Percentiles rank a stretch among this genome's conserved stretches.
Evolutionary conservation across 2,329 filamentous ascomycete species (phyloP).

Genomic region (Calcarisporium arbuscula): DNA sequence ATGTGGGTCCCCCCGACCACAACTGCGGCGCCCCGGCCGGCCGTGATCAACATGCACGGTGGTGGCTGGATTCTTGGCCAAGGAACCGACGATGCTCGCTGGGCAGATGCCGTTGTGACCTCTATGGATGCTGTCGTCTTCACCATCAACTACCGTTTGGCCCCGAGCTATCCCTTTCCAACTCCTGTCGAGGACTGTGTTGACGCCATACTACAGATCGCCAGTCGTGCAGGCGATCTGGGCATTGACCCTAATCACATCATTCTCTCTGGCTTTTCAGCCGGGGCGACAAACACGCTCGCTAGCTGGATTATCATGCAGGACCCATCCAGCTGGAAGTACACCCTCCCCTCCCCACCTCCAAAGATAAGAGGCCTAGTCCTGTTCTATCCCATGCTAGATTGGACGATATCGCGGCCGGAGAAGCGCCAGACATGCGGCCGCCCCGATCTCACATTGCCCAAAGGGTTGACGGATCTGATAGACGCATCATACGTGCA

Average conservation of each 20-base stretch:
- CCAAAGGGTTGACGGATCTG: conserved; percentile 51
- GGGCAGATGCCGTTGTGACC: conserved; percentile 47
- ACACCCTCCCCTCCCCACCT: conserved; percentile 29
- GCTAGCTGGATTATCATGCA: conserved; percentile 40
- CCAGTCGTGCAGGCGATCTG: conserved; percentile 48
- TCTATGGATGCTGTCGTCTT: conserved; percentile 52
- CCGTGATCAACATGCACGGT: conserved; percentile 61
- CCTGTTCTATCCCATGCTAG: conserved; percentile 57
- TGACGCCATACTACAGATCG: conserved; percentile 57
- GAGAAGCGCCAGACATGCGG: conserved; percentile 48
- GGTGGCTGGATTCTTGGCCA: conserved; percentile 60
- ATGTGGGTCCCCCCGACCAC: conserved; percentile 35
- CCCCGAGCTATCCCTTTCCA: conserved; percentile 58
- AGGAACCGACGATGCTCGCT: conserved; percentile 57
- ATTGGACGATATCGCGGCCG: conserved; percentile 52
- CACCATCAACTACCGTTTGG: conserved; percentile 62
- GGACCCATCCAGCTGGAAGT: conserved; percentile 33
- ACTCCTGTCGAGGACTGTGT: conserved; percentile 59
- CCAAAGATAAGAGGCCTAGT: conserved; percentile 45
- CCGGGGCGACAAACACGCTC: conserved; percentile 51
- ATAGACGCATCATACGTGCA: conserved; percentile 59
- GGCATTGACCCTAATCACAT: conserved; percentile 50
- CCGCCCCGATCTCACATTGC: conserved; percentile 51
- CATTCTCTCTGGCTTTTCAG: conserved; percentile 58
- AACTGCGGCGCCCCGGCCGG: conserved; percentile 35